A percentile compares a stretch with the other conserved stretches of the same genome.
Evolutionary conservation across 257 asterid species (phyloP).

Genomic region (Scutellaria barbata): DNA sequence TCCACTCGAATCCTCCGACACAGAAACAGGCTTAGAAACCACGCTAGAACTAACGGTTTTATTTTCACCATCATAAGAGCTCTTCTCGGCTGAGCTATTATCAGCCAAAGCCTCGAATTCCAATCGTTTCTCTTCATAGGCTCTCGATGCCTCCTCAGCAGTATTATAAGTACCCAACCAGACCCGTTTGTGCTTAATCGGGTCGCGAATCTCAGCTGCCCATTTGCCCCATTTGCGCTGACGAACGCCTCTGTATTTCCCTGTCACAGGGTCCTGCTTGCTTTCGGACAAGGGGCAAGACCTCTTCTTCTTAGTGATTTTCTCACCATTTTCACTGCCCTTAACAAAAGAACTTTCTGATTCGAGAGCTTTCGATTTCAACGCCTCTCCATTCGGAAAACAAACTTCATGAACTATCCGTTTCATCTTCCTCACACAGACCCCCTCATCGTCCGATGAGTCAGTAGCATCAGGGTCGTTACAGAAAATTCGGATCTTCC

Average conservation of each 20-base stretch:
- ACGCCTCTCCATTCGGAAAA: conserved; percentile 38
- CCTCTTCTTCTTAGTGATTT: conserved; percentile 36
- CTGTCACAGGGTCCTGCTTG: conserved; percentile 27
- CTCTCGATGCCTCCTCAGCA: conserved; percentile 75
- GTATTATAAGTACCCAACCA: conserved; percentile 86
- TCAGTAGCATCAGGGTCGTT: conserved; percentile 92
- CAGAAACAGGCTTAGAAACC: conserved; percentile 31
- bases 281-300: conserved; percentile 30
- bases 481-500: conserved; percentile 61
- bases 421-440: conserved; percentile 43
- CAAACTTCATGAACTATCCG: conserved; percentile 57
- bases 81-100: conserved; percentile 28
- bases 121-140: conserved; percentile 65
- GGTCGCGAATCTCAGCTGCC: conserved; percentile 97
- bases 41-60: conserved; percentile 29
- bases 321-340: conserved; percentile 51
- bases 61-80: conserved; percentile 21
- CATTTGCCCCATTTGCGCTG: conserved; percentile 95
- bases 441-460: conserved; percentile 72
- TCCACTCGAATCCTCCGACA: conserved; percentile 52
- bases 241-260: conserved; percentile 70
- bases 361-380: conserved; percentile 29
- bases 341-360: conserved; percentile 52
- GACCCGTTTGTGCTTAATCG: conserved; percentile 62
- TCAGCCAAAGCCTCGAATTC: conserved; percentile 67